Evolutionary conservation across 2,329 filamentous ascomycete genomes (phyloP).

Genomic region (Pestalotiopsis sp.): DNA sequence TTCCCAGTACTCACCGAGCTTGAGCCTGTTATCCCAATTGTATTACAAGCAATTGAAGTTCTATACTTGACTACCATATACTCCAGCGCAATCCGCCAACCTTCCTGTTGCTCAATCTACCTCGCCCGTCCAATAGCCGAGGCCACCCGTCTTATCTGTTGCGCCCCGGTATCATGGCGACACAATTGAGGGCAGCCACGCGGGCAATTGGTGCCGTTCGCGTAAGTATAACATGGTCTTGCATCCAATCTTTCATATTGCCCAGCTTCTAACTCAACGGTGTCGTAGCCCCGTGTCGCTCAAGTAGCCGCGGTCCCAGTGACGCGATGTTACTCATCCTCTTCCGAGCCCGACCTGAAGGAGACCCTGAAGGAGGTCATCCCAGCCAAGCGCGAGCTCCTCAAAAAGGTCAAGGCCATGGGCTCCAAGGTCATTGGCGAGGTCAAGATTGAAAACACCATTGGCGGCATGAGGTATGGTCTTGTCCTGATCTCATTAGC

Average conservation of each 20-base stretch:
- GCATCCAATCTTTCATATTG: background rate
- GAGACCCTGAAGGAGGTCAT: slow-evolving; percentile 81
- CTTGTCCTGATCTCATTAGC: background rate
- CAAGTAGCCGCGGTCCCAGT: slow-evolving; percentile 31
- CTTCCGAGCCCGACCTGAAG: slow-evolving; percentile 87
- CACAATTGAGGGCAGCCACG: slow-evolving; percentile 63
- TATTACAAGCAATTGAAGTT: background rate
- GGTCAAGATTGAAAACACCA: slow-evolving; percentile 89
- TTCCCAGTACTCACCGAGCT: background rate
- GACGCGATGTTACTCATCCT: slow-evolving; percentile 67
- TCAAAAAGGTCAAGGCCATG: slow-evolving; percentile 91
- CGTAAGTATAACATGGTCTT: slow-evolving; percentile 47
- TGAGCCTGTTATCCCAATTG: background rate
- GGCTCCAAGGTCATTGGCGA: slow-evolving; percentile 83
- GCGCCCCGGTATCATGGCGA: slow-evolving; percentile 54
- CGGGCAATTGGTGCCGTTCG: slow-evolving; percentile 66
- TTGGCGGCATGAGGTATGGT: slow-evolving; percentile 83
- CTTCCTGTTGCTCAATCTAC: background rate
- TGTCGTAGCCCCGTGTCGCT: slow-evolving; percentile 31
- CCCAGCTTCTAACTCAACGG: background rate
- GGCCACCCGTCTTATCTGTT: background rate
- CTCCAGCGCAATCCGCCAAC: background rate
- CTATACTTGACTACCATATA: background rate
- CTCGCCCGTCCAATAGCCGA: slow-evolving; percentile 12
- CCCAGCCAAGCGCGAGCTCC: slow-evolving; percentile 87